Percentiles rank a stretch among this genome's conserved stretches.
Conservation (phyloP, 164 flowering plant genomes). For the Brasenia schreberi region DNA sequence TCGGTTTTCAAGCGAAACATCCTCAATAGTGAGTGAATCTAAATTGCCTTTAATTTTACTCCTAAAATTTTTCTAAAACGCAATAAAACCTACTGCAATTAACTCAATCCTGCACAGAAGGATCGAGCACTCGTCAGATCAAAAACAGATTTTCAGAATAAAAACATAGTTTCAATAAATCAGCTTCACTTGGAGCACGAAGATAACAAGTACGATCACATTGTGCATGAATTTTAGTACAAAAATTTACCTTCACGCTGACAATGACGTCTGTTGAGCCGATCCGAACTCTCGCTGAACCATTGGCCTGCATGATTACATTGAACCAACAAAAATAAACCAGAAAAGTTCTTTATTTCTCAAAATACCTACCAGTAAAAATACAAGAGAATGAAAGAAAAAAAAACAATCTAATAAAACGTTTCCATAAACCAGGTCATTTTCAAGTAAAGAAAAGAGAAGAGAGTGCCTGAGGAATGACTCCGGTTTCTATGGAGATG, state of each 20-base stretch:
- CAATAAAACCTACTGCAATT: too few species aligned
- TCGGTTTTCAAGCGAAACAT: too few species aligned
- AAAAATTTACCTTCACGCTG: conserved; percentile 50
- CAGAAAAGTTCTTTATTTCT: neutral
- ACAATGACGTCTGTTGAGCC: conserved; percentile 93
- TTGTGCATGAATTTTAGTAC: neutral
- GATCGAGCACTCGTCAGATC: too few species aligned
- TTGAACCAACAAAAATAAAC: neutral
- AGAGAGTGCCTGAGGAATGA: conserved; percentile 69
- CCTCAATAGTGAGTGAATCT: too few species aligned
- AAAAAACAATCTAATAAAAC: neutral
- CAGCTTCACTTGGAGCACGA: neutral
- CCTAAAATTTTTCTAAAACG: too few species aligned
- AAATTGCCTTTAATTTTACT: too few species aligned
- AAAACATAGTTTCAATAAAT: neutral
- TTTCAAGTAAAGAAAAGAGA: neutral
- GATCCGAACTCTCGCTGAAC: conserved; percentile 84
- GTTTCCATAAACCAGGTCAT: too few species aligned
- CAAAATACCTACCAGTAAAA: neutral
- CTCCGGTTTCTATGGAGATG: conserved; percentile 67
- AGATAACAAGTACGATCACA: neutral
- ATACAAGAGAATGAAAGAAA: neutral
- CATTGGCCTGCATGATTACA: conserved; percentile 50
- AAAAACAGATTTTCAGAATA: neutral
- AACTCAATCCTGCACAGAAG: too few species aligned